Percentiles rank a stretch among this genome's conserved stretches.
These are phyloP conservation scores for Ceratobasidium papillatum DNA, from an alignment of 1,284 basidiomycete genomes.

Conservation along the genomic window DNA sequence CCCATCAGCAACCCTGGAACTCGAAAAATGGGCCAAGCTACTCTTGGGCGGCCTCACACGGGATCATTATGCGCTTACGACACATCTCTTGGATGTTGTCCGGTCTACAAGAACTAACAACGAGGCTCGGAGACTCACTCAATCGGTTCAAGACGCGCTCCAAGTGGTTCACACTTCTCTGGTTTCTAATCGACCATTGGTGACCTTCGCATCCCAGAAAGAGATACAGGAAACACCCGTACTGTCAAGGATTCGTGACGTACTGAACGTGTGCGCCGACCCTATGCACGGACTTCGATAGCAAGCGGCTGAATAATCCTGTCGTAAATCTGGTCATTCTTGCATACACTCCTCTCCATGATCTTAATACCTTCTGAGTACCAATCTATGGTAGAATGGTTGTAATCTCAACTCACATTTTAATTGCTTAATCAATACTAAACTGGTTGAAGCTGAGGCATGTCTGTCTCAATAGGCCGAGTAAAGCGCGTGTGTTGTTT, in stretches of 20 bases:
- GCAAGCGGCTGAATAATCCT: no score
- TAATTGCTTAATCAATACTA: no score
- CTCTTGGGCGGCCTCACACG: constrained; percentile 34
- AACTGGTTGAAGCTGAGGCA: no score
- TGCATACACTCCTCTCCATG: not conserved
- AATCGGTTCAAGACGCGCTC: constrained; percentile 24
- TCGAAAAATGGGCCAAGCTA: constrained; percentile 7
- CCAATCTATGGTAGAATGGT: no score
- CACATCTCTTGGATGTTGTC: constrained; percentile 33
- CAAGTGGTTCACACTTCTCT: constrained; percentile 7
- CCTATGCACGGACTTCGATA: not conserved
- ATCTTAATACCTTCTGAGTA: no score
- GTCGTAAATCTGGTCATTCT: not conserved
- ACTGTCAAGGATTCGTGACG: constrained; percentile 18
- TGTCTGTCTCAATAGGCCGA: no score
- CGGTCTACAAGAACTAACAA: constrained; percentile 20
- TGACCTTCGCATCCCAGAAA: not conserved
- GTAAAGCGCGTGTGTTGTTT: no score
- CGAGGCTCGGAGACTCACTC: not conserved
- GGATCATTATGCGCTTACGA: constrained; percentile 29
- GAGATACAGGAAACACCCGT: constrained; percentile 1
- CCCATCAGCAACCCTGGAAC: constrained; percentile 16
- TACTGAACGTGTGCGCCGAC: constrained; percentile 16
- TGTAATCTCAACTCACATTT: no score
- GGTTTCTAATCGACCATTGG: not conserved